Evolutionary conservation across 139 green algal genomes (phyloP).

Genomic region (Asterochloris sp.): DNA sequence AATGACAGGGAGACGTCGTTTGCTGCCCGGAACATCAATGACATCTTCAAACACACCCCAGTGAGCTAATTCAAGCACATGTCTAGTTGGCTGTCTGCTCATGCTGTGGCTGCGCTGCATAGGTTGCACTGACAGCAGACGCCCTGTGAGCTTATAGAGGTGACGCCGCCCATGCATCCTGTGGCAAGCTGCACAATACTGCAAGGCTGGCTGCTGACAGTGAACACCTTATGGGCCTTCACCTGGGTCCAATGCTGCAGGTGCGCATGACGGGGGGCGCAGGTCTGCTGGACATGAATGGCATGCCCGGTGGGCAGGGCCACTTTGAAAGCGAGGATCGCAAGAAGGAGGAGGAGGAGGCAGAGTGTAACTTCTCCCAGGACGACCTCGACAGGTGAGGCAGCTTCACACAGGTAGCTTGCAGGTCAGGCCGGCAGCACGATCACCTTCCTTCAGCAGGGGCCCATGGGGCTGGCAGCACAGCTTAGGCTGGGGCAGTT

Average conservation of each 20-base stretch:
- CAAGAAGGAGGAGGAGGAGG: slow-evolving; percentile 46
- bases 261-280: slow-evolving; percentile 58
- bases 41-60: slow-evolving; percentile 61
- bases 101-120: too few relatives aligned
- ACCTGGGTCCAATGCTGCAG: background rate
- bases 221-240: background rate
- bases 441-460: too few relatives aligned
- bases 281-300: slow-evolving; percentile 51
- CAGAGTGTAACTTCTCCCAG: slow-evolving; percentile 28
- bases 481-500: too few relatives aligned
- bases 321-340: slow-evolving; percentile 46
- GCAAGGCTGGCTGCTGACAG: background rate
- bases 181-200: too few relatives aligned
- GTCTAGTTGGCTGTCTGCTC: background rate
- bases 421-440: too few relatives aligned
- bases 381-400: slow-evolving; percentile 49
- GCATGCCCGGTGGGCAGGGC: slow-evolving; percentile 1
- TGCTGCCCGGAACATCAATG: slow-evolving; percentile 49
- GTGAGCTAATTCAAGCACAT: background rate
- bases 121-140: too few relatives aligned
- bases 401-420: background rate
- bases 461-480: too few relatives aligned
- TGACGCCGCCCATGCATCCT: background rate
- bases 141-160: too few relatives aligned
- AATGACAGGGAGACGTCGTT: slow-evolving; percentile 60